Evolutionary conservation across 371 early-diverging fungal genomes (phyloP).

Genomic region (Blakeslea trispora): DNA sequence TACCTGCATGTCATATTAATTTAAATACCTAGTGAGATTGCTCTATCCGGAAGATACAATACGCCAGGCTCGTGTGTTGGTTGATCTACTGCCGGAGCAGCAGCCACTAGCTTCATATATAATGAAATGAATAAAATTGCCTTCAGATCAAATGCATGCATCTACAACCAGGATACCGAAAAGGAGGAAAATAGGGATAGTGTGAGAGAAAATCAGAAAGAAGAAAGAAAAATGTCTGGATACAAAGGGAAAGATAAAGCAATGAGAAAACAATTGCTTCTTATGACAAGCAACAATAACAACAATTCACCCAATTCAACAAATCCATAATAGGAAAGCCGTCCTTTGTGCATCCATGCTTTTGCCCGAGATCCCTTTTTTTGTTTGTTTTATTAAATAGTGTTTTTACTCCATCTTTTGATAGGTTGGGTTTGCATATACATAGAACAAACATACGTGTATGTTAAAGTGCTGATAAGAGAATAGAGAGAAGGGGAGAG

Average conservation of each 20-base stretch:
- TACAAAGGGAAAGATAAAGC: not conserved
- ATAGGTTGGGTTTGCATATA: no score
- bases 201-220: slow-evolving; percentile 5
- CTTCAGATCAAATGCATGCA: not conserved
- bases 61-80: slow-evolving; percentile 31
- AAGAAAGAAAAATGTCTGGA: not conserved
- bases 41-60: slow-evolving; percentile 33
- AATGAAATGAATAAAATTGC: not conserved
- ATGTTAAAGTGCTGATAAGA: no score
- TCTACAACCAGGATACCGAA: not conserved
- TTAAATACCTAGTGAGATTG: slow-evolving; percentile 33
- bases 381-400: not conserved
- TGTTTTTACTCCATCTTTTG: no score
- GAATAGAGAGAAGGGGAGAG: no score
- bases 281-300: slow-evolving; percentile 3
- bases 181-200: not conserved
- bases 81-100: slow-evolving; percentile 14
- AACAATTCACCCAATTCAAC: slow-evolving; percentile 6
- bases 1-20: slow-evolving; percentile 1
- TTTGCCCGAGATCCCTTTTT: not conserved
- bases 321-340: slow-evolving; percentile 3
- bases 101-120: not conserved
- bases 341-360: not conserved
- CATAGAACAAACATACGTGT: no score
- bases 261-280: not conserved